Percentiles rank a stretch among this genome's conserved stretches.
Conservation (phyloP, 805 yeast species). For the Lachancea sp. region DNA sequence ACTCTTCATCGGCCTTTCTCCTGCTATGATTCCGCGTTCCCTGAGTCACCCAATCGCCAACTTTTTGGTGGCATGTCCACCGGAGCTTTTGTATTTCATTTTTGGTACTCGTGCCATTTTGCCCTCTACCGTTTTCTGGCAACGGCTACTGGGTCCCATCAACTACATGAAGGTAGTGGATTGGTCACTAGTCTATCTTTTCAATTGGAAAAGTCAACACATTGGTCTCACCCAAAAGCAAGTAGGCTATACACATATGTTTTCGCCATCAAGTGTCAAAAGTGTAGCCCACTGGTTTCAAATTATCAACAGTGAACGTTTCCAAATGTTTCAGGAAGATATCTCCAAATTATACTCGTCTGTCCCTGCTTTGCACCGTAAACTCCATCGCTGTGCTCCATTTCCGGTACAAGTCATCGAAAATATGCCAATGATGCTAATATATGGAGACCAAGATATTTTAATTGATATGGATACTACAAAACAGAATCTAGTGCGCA, state of each 20-base stretch:
- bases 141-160: conserved; percentile 60
- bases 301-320: conserved; percentile 57
- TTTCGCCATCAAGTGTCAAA: conserved; percentile 76
- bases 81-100: conserved; percentile 52
- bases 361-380: conserved; percentile 19
- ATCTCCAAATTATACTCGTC: conserved; percentile 17
- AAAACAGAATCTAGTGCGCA: conserved; percentile 45
- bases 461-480: conserved; percentile 65
- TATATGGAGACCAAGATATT: conserved; percentile 67
- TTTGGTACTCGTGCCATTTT: conserved; percentile 65
- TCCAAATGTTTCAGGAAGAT: conserved; percentile 71
- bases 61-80: conserved; percentile 61
- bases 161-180: conserved; percentile 65
- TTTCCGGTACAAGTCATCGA: conserved; percentile 50
- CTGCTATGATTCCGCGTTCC: conserved; percentile 83
- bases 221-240: conserved; percentile 62
- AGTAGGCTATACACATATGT: conserved; percentile 69
- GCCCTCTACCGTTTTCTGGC: conserved; percentile 66
- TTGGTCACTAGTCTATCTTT: conserved; percentile 49
- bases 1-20: conserved; percentile 67
- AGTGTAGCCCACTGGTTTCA: conserved; percentile 83
- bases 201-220: conserved; percentile 65
- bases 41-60: conserved; percentile 64
- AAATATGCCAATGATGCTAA: conserved; percentile 51
- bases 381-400: conserved; percentile 45